Evolutionary conservation across 495 filamentous ascomycete species (phyloP), one percentile per base, ranked within the genome.

Genomic region (Aspergillus funiculosus): DNA sequence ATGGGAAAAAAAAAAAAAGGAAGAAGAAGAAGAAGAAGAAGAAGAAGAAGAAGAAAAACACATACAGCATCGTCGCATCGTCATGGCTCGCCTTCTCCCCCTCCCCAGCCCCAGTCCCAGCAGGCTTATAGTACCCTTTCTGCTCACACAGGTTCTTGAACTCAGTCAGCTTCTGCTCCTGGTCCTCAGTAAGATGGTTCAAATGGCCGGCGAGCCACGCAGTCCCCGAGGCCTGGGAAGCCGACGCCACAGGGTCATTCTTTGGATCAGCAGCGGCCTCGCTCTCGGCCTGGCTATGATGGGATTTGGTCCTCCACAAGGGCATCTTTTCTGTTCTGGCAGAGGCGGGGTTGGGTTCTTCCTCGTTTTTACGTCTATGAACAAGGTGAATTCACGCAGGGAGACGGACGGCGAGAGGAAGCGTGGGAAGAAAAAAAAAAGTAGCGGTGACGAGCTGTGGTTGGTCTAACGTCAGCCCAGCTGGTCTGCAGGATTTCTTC

Each of bases 21-120:
- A 32, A 19, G 39, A 26, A 45, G 31, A 43, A 44, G 17, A 18
- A 21, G 6, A n/a, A n/a, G 19, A n/a, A n/a, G n/a, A n/a, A n/a
- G n/a, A n/a, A n/a, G n/a, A n/a, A n/a, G 19, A 27, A 35, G 37
- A 41, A 10, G 31, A 40, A 45, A 47, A 28, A 46, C 68, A 27
- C 83, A 51, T 72, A 90, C 85, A 94, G 71, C 53, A 94, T 64
- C 4, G 85, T 89, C 59, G 85, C 80, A 71, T 94, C 87, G 41
- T 87, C 85, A 59, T 89, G 86, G 48, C 80, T 84, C 0, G 83
- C 60, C 13, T 58, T 61, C 43, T 59, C 67, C 5, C 59, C 69
- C 20, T 67, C 62, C 39, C 35, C 48, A 38, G 57, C 67, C 5
- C 59, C 69, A 18, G 66, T 62, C 39, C 35, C 48, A 38, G 57